Evolutionary conservation across 352 stramenopile genomes (phyloP), one percentile per base, ranked within the genome.

Genomic region (Pythium scleroteichum): DNA sequence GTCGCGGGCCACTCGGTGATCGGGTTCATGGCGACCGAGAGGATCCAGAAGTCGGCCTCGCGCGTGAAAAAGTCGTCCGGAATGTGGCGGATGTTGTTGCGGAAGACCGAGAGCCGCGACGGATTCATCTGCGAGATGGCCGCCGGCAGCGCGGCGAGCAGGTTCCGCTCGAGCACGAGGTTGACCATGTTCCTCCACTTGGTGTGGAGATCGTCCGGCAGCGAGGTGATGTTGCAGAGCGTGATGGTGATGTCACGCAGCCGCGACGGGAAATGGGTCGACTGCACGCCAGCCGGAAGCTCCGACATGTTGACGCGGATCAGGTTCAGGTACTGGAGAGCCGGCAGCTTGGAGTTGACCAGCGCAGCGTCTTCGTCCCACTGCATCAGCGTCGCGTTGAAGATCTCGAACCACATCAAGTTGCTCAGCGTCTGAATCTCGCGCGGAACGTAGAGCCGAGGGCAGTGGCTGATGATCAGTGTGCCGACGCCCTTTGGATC

Each of bases 381-480:
- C 13, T 51, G 3, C 1, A 42, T 19, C 3, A 71, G 27, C 22
- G 53, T 71, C 12, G 22, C 40, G 32, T 71, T 71, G 29, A 23
- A 54, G n/a, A 71, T 39, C 24, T 71, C 64, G 7, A 71, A 32
- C 1, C 39, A 19, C 7, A 71, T 27, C 0, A 71, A 7, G 23
- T 64, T 56, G 7, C 17, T 0, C 2, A 71, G 58, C n/a, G 35
- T 46, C 4, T 61, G 52, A 12, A 71, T 38, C 8, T 27, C 24
- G 14, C 38, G 12, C 2, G 64, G 53, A 17, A 71, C 53, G n/a
- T 55, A 8, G 13, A 71, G 47, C 32, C 13, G 4, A 2, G 59
- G 51, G 16, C 64, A 71, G 35, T 71, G 64, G 10, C 17, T 50
- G 14, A 71, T 52, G 20, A 67, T 56, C 38, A 71, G 23, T 2